Base-by-base conservation (phyloP, 352 stramenopile species). In the Pythium scleroteichum region DNA sequence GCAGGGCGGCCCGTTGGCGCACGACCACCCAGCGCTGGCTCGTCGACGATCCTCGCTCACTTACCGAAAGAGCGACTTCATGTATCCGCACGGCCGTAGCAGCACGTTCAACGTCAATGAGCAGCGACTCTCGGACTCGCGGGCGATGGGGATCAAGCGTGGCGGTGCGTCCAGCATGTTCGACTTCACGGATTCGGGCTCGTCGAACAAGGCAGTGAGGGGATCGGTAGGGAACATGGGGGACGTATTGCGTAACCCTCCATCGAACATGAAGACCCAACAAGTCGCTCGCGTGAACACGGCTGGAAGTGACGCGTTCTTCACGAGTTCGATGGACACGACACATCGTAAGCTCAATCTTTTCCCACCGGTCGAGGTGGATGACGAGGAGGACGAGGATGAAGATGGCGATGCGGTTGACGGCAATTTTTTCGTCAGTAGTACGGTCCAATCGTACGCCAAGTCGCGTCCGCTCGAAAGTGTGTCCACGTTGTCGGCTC, bases 401-500 rank as follows among this genome's bases (percentile, higher is more conserved):
- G 57, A 60, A 8, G 56, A 62, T 22, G 39, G 45, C 14, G 49
- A 64, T n/a, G 56, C 59, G 17, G 9, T 54, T 10, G 50, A 48
- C 16, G 45, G 33, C 19, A 55, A 73, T 19, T 49, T 70, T 23
- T 39, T 66, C 17, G 16, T 44, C 4, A 56, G 57, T 13, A 45
- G 40, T 0, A n/a, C 51, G 9, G 46, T 50, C n/a, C 49, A 59
- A 20, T 40, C 47, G 9, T 66, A 48, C 14, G 53, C 59, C 2
- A 53, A 48, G 41, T 75, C 72, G 26, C 66, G 79, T 41, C 69
- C 69, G 22, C 47, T 77, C 0, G 71, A 80, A 26, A 53, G 81
- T 16, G 77, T 66, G 19, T 69, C 61, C 19, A 64, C 70, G 2
- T 50, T 91, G n/a, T 91, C 82, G 19, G 72, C 69, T 17, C 64